These are phyloP conservation scores for Calonectria henricotiae DNA, from an alignment of 2,329 filamentous ascomycete genomes.

Conservation along the genomic window DNA sequence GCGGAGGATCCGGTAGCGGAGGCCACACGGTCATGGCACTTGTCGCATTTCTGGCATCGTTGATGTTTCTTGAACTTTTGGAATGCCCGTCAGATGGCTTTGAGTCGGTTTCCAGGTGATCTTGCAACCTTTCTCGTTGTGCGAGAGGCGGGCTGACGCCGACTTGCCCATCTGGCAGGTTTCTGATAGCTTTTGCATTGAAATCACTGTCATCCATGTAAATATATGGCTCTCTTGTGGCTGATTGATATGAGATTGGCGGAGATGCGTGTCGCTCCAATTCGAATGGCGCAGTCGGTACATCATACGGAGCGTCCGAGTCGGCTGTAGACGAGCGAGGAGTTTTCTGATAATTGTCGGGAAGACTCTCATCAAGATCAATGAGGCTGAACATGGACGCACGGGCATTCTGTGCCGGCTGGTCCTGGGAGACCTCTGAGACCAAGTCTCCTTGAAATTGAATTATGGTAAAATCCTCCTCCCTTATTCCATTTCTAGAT, in stretches of 20 bases:
- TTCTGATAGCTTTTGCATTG: neutral
- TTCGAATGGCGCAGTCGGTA: conserved; percentile 72
- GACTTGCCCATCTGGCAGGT: neutral
- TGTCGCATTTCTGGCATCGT: neutral
- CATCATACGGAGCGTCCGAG: conserved; percentile 73
- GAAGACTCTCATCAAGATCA: conserved; percentile 71
- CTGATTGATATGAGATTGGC: conserved; percentile 60
- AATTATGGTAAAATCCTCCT: conserved; percentile 61
- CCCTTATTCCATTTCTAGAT: conserved; percentile 58
- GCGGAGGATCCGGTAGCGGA: neutral
- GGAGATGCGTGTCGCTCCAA: conserved; percentile 75
- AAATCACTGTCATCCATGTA: conserved; percentile 58
- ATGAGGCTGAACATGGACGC: conserved; percentile 66
- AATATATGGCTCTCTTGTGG: conserved; percentile 71
- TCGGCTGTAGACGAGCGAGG: conserved; percentile 73
- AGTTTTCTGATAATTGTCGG: conserved; percentile 67
- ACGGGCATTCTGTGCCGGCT: conserved; percentile 58
- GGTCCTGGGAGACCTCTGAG: conserved; percentile 61
- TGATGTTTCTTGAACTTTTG: conserved; percentile 65
- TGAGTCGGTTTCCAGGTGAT: conserved; percentile 62
- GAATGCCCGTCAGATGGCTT: conserved; percentile 69
- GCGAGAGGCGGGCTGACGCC: neutral
- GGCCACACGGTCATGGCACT: neutral
- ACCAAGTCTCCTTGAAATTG: conserved; percentile 68
- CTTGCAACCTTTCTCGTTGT: neutral